Percentiles rank a stretch among this genome's conserved stretches.
These are phyloP conservation scores for Cyberlindnera nakhonratchasimensis DNA, from an alignment of 805 yeast species.

Conservation along the genomic window DNA sequence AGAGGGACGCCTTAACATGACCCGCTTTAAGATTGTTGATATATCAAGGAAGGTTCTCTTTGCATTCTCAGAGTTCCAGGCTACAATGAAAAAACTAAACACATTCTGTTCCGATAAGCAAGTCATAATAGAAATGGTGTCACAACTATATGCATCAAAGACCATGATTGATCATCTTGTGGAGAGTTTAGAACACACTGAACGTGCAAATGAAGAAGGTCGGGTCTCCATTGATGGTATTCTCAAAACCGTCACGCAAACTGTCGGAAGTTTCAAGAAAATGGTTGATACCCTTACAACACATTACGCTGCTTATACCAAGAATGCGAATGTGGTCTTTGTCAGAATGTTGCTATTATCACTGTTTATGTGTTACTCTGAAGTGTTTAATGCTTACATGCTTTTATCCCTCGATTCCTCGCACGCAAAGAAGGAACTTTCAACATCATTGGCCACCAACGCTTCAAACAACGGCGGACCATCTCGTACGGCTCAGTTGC, in stretches of 20 bases:
- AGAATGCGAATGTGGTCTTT: slow-evolving; percentile 58
- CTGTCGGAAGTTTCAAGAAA: slow-evolving; percentile 43
- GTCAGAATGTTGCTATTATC: slow-evolving; percentile 61
- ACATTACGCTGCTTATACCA: slow-evolving; percentile 46
- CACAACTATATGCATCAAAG: slow-evolving; percentile 48
- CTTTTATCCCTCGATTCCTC: slow-evolving; percentile 28
- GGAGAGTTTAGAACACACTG: slow-evolving; percentile 51
- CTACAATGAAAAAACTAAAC: slow-evolving; percentile 52
- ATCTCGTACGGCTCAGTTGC: slow-evolving; percentile 17
- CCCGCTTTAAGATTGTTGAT: slow-evolving; percentile 32
- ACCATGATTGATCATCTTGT: slow-evolving; percentile 54
- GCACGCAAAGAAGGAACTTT: neutral
- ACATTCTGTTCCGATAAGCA: slow-evolving; percentile 56
- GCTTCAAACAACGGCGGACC: slow-evolving; percentile 6
- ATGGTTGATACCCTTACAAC: slow-evolving; percentile 47
- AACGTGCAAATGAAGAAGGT: slow-evolving; percentile 22
- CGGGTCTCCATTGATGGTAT: slow-evolving; percentile 16
- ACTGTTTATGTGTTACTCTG: slow-evolving; percentile 59
- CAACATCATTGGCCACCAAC: neutral
- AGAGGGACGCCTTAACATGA: slow-evolving; percentile 36
- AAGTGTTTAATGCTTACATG: slow-evolving; percentile 63
- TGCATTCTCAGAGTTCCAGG: slow-evolving; percentile 62
- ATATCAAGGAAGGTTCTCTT: slow-evolving; percentile 60
- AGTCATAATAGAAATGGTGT: slow-evolving; percentile 50
- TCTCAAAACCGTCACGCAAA: slow-evolving; percentile 15